Percentiles rank a stretch among this genome's conserved stretches.
phyloP scores from a whole-genome alignment of 768 basidiomycete genomes.

The Auriscalpium vulgare region DNA sequence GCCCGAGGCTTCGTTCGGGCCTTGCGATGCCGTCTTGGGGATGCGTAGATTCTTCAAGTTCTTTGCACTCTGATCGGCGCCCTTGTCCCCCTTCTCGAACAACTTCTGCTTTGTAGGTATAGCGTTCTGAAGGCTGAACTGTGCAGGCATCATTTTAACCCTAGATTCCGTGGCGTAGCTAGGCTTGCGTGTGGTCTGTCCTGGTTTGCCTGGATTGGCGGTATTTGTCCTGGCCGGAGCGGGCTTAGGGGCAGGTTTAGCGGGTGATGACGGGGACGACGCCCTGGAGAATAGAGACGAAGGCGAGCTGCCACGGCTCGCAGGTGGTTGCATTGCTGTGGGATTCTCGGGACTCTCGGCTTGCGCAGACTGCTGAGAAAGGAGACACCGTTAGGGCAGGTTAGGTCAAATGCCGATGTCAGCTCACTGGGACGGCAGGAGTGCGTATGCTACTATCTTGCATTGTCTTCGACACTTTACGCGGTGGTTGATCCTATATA shows the following conservation, averaged over 20 bases:
- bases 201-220: neutral
- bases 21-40: neutral
- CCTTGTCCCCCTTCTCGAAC: neutral
- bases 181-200: constrained; percentile 4
- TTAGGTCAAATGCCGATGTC: too few species aligned
- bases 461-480: neutral
- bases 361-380: neutral
- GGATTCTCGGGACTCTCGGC: neutral
- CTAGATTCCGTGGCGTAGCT: constrained; percentile 18
- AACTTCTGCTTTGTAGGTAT: constrained; percentile 13
- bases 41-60: neutral
- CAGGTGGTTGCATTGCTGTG: constrained; percentile 1
- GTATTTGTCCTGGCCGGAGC: neutral
- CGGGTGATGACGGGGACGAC: constrained; percentile 9
- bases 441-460: too few species aligned
- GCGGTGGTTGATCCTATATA: neutral
- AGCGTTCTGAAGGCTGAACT: constrained; percentile 8
- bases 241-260: neutral
- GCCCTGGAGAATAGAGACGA: constrained; percentile 19
- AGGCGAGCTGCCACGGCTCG: constrained; percentile 3
- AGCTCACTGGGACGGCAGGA: too few species aligned
- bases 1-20: too few species aligned
- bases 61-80: neutral
- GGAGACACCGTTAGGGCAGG: too few species aligned
- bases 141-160: constrained; percentile 24